A percentile compares a stretch with the other conserved stretches of the same genome.
Evolutionary conservation across 1,284 basidiomycete genomes (phyloP).

Genomic region (Ustilago esculenta): DNA sequence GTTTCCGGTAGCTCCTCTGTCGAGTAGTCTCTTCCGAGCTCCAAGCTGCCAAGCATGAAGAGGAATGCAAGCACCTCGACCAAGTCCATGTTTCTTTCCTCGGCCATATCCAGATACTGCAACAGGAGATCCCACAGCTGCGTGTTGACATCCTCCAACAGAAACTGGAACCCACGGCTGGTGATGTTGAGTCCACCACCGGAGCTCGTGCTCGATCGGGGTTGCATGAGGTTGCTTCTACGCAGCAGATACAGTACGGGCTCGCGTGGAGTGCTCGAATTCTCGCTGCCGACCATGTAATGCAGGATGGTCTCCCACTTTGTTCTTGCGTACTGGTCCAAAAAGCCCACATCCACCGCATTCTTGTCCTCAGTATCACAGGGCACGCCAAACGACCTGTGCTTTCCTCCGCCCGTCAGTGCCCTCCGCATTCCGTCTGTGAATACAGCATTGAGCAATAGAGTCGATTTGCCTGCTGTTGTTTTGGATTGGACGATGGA

Average conservation of each 20-base stretch:
- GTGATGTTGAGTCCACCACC: constrained; percentile 75
- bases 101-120: constrained; percentile 74
- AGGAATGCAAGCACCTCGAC: constrained; percentile 93
- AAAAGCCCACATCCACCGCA: constrained; percentile 73
- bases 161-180: constrained; percentile 94
- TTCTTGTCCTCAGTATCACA: constrained; percentile 69
- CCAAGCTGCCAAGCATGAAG: constrained; percentile 71
- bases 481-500: constrained; percentile 49
- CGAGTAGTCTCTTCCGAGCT: constrained; percentile 73
- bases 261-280: constrained; percentile 76
- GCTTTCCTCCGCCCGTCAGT: constrained; percentile 76
- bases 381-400: constrained; percentile 88
- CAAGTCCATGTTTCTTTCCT: constrained; percentile 74
- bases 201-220: constrained; percentile 16
- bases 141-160: constrained; percentile 93
- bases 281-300: constrained; percentile 96
- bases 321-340: constrained; percentile 87
- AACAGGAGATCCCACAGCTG: constrained; percentile 97
- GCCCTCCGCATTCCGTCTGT: constrained; percentile 66
- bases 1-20: constrained; percentile 81
- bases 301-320: constrained; percentile 98
- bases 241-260: constrained; percentile 85
- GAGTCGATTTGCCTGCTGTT: constrained; percentile 16
- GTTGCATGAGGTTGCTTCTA: constrained; percentile 83
- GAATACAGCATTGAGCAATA: constrained; percentile 69